Percentiles rank a stretch among this genome's conserved stretches.
These are phyloP conservation scores for Boletus eberwhitei DNA, from an alignment of 768 basidiomycete species.

Conservation along the genomic window DNA sequence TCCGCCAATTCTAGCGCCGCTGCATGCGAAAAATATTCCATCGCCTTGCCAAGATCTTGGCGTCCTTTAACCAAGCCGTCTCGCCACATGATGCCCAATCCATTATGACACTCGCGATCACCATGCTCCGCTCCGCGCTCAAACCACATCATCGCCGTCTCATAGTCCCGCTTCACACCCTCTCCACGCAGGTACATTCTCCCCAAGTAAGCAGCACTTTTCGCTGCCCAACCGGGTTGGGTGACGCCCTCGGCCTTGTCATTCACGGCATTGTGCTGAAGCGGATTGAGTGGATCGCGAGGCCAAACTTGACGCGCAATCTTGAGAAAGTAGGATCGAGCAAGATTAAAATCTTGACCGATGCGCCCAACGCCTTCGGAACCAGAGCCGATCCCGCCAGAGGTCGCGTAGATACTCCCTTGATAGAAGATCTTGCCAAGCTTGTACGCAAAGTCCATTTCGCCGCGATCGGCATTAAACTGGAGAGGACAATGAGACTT, in stretches of 20 bases:
- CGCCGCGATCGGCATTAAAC: slow-evolving; percentile 95
- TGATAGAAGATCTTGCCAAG: slow-evolving; percentile 96
- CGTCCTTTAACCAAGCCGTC: slow-evolving; percentile 78
- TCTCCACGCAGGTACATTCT: slow-evolving; percentile 95
- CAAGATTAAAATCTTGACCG: slow-evolving; percentile 70
- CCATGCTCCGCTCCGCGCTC: slow-evolving; percentile 77
- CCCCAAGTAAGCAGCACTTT: slow-evolving; percentile 85
- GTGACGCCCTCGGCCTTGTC: slow-evolving; percentile 51
- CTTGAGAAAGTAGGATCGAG: slow-evolving; percentile 77
- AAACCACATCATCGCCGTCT: slow-evolving; percentile 89
- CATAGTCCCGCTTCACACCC: slow-evolving; percentile 75
- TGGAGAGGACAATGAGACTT: slow-evolving; percentile 30
- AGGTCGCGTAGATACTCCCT: slow-evolving; percentile 80
- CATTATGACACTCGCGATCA: slow-evolving; percentile 88
- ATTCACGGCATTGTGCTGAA: slow-evolving; percentile 39
- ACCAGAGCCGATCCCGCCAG: slow-evolving; percentile 81
- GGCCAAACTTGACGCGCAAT: slow-evolving; percentile 90
- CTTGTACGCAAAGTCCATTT: slow-evolving; percentile 83
- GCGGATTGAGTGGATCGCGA: slow-evolving; percentile 60
- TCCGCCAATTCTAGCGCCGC: slow-evolving; percentile 89
- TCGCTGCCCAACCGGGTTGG: slow-evolving; percentile 62
- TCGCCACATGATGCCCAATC: slow-evolving; percentile 86
- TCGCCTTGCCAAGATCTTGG: slow-evolving; percentile 63
- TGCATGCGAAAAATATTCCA: slow-evolving; percentile 68
- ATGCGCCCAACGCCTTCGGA: slow-evolving; percentile 93